These are phyloP conservation scores for Haberlea rhodopensis DNA, from an alignment of 257 asterid species.

Conservation along the genomic window DNA sequence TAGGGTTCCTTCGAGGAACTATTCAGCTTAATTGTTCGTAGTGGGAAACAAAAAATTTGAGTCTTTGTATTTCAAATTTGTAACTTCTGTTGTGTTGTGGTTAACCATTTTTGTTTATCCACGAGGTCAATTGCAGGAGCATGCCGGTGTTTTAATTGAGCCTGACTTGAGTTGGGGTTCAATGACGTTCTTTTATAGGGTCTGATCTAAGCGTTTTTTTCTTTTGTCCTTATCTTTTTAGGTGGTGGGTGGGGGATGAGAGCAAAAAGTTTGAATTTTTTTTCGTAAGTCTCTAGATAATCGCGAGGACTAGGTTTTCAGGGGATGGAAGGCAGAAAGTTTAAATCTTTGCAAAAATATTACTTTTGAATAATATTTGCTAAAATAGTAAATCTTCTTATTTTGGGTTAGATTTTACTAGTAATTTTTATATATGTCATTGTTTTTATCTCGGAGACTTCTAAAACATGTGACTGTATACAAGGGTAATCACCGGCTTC, in stretches of 20 bases:
- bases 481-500: constrained; percentile 8
- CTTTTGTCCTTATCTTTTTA: background rate
- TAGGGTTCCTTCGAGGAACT: constrained; percentile 29
- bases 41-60: constrained; percentile 19
- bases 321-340: background rate
- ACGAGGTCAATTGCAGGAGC: constrained; percentile 23
- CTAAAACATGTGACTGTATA: background rate
- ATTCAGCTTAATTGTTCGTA: constrained; percentile 6
- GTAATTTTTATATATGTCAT: background rate
- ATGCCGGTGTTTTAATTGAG: constrained; percentile 26
- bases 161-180: constrained; percentile 14
- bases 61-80: background rate
- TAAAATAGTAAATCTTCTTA: background rate
- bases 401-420: constrained; percentile 5
- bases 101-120: constrained; percentile 7
- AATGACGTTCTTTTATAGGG: constrained; percentile 22
- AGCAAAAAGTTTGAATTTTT: background rate
- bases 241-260: background rate
- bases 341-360: too few species aligned
- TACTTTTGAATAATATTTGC: background rate
- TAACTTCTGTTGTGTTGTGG: constrained; percentile 16
- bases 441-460: constrained; percentile 6
- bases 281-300: too few species aligned
- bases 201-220: constrained; percentile 6
- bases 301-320: background rate